A percentile compares a stretch with the other conserved stretches of the same genome.
phyloP scores from a whole-genome alignment of 495 filamentous ascomycete species.

The Xylaria venustula region DNA sequence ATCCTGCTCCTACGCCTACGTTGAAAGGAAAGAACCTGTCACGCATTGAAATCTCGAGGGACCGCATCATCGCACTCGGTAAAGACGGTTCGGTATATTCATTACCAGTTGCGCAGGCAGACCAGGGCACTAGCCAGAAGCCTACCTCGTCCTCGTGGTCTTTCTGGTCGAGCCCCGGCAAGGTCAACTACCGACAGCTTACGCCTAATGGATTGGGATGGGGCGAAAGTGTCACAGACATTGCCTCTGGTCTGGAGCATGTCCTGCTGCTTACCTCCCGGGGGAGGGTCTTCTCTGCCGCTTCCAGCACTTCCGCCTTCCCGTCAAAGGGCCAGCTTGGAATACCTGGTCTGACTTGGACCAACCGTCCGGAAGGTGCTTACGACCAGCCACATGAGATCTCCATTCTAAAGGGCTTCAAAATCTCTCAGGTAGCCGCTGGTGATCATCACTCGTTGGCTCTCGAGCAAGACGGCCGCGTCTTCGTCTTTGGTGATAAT shows the following conservation, averaged over 20 bases:
- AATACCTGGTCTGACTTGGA: conserved; percentile 76
- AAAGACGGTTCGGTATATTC: conserved; percentile 83
- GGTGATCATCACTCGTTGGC: conserved; percentile 87
- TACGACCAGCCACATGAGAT: conserved; percentile 79
- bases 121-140: conserved; percentile 66
- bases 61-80: conserved; percentile 78
- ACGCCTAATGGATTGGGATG: conserved; percentile 64
- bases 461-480: conserved; percentile 67
- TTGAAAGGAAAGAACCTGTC: conserved; percentile 77
- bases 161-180: conserved; percentile 61
- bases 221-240: conserved; percentile 70
- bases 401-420: conserved; percentile 48
- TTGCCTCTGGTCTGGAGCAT: conserved; percentile 80
- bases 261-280: conserved; percentile 78
- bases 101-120: conserved; percentile 69
- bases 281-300: conserved; percentile 84
- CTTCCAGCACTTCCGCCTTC: conserved; percentile 71
- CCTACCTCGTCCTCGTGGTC: conserved; percentile 61
- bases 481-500: conserved; percentile 93
- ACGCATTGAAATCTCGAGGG: conserved; percentile 69
- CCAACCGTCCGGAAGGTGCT: conserved; percentile 69
- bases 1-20: conserved; percentile 60
- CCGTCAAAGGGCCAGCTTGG: conserved; percentile 85
- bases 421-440: conserved; percentile 68
- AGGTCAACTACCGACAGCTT: conserved; percentile 64